Percentiles rank a stretch among this genome's conserved stretches.
Evolutionary conservation across 2,329 filamentous ascomycete genomes (phyloP).

Genomic region (Diplodia seriata): DNA sequence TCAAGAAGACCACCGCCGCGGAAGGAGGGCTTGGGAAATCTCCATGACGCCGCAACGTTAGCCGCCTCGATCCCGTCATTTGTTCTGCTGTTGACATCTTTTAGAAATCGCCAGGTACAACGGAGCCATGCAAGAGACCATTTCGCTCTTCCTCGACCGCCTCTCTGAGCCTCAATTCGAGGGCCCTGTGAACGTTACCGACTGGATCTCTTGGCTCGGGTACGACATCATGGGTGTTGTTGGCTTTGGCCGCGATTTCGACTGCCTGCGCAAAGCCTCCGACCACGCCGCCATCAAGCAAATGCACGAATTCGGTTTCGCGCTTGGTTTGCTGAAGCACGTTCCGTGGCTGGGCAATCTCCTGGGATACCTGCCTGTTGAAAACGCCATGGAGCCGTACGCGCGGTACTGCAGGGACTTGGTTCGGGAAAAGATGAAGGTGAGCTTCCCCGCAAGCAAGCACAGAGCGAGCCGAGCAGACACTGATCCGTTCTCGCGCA

Average conservation of each 20-base stretch:
- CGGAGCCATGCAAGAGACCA: not conserved
- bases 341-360: constrained; percentile 27
- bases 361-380: constrained; percentile 6
- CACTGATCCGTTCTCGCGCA: not conserved
- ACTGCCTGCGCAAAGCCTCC: constrained; percentile 50
- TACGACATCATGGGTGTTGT: constrained; percentile 62
- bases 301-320: constrained; percentile 41
- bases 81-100: not conserved
- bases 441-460: not conserved
- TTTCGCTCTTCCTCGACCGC: constrained; percentile 12
- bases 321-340: constrained; percentile 8
- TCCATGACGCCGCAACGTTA: constrained; percentile 42
- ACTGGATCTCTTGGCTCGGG: constrained; percentile 49
- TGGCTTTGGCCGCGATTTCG: constrained; percentile 54
- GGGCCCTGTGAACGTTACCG: constrained; percentile 2
- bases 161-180: not conserved
- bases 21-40: constrained; percentile 45
- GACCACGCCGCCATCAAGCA: constrained; percentile 53
- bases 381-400: constrained; percentile 33
- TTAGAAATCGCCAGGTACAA: constrained; percentile 15
- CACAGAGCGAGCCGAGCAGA: not conserved
- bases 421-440: constrained; percentile 13
- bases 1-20: constrained; percentile 41
- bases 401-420: constrained; percentile 23
- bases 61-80: not conserved